Base-by-base conservation (phyloP, 2,329 filamentous ascomycete genomes). In the Aspergillus fischeri region DNA sequence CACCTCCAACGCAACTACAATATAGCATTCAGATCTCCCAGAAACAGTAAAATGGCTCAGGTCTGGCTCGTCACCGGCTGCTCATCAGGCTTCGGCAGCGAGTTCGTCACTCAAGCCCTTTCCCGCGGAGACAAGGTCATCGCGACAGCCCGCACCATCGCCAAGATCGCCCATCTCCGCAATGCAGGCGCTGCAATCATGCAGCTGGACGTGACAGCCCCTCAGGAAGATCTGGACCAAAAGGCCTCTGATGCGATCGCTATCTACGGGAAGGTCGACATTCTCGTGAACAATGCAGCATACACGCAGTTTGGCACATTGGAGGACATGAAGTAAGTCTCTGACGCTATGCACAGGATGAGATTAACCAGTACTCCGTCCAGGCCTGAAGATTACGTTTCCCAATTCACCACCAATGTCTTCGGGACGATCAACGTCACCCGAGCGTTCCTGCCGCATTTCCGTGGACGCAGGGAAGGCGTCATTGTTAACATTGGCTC, bases 31-130 rank as follows among this genome's bases (percentile, higher is more conserved):
- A 10, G 3, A 4, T 11, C 2, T 17, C 6, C 41, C n/a, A 44
- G 10, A 44, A 44, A 21, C 29, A 32, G 14, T 21, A 51, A 35
- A 21, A 60, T 60, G 58, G 25, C 58, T 24, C 60, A 58, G 21
- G 67, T 74, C 52, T 75, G 72, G 71, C 65, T 74, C 45, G 68
- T 75, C 45, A 73, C 71, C 14, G 71, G 73, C 35, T 70, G 65
- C 53, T 73, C 71, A 7, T 70, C 67, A 29, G 72, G 73, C 11
- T 67, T 75, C 29, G 72, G 73, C 27, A 47, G 52, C 20, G 67
- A 70, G 52, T 61, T 74, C 24, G 65, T 63, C 28, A 55, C 63
- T 14, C 59, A 64, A 48, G 65, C 59, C 8, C 61, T 74, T 8
- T 52, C 56, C 4, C 67, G 66, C 9, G 72, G 72, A 4, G 68